Evolutionary conservation across 2,329 filamentous ascomycete species (phyloP), one percentile per base, ranked within the genome.

Genomic region (Exophiala aquamarina): DNA sequence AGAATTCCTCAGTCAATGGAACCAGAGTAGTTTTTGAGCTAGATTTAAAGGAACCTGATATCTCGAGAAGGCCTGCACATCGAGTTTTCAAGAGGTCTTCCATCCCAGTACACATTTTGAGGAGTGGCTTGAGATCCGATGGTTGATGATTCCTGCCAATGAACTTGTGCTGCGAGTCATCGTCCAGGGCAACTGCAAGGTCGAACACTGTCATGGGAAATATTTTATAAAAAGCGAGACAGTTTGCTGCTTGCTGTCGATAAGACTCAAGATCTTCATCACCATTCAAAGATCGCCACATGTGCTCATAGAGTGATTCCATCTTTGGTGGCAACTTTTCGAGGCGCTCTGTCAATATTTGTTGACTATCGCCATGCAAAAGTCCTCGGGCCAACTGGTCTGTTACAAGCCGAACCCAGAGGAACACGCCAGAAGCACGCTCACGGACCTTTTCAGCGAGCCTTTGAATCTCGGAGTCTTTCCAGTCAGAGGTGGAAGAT

Each of bases 341-440:
- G 2, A 49, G 31, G 18, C 33, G 14, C 18, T 19, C 14, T 18
- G 8, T 7, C 5, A 49, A 26, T 5, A 39, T 26, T 18, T 44
- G 21, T 5, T 35, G 11, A 3, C 31, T 31, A 9, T 44, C 31
- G 18, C 23, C 29, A 21, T 42, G 41, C 8, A n/a, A 10, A 10
- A 41, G 3, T 13, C 40, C 49, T n/a, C 14, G 35, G 14, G 40
- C 15, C 6, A 52, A 39, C 9, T 31, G 18, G 13, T 40, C 29
- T 2, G 40, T 32, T 2, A 35, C 45, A 15, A 52, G 45, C 3
- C 19, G 11, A 15, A 47, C 45, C 49, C 49, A 52, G 4, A 52
- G 26, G 21, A 52, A 49, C 3, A 52, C 45, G 17, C 45, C 49
- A 6, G 23, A 26, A 6, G 23, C 23, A 26, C 23, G 23, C 6